Conservation (phyloP, 2,329 filamentous ascomycete species). For the Sporothrix phasma region DNA sequence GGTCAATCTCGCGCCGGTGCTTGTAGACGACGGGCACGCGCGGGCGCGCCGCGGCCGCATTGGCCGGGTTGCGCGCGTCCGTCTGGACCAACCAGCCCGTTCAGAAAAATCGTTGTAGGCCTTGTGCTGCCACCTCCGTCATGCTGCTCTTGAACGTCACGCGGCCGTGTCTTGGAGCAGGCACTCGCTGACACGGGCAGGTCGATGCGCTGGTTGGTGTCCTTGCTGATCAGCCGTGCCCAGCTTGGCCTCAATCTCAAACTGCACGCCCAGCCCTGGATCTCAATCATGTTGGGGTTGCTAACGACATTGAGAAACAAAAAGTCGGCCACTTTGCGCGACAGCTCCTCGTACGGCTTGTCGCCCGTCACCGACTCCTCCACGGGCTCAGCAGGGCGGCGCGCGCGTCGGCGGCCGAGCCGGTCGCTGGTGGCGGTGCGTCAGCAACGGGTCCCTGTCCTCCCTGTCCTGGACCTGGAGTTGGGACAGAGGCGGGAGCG, state of each 20-base stretch:
- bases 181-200: constrained; percentile 62
- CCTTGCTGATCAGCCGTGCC: constrained; percentile 69
- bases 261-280: constrained; percentile 56
- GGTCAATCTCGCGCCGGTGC: constrained; percentile 78
- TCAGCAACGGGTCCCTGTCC: too few species aligned
- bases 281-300: constrained; percentile 55
- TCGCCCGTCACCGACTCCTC: constrained; percentile 59
- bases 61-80: constrained; percentile 42
- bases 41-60: constrained; percentile 28
- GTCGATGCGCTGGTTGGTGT: constrained; percentile 57
- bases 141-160: constrained; percentile 76
- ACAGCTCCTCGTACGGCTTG: constrained; percentile 63
- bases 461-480: background rate
- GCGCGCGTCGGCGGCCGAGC: constrained; percentile 15
- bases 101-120: constrained; percentile 77
- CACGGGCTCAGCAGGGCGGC: constrained; percentile 41
- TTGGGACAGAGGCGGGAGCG: background rate
- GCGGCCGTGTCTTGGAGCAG: constrained; percentile 48
- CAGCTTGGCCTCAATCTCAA: constrained; percentile 92
- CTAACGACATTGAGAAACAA: constrained; percentile 62
- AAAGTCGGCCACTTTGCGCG: constrained; percentile 71
- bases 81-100: constrained; percentile 54
- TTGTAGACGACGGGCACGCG: constrained; percentile 65
- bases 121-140: constrained; percentile 79
- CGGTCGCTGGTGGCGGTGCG: too few species aligned